A percentile compares a stretch with the other conserved stretches of the same genome.
Conservation (phyloP, 192 early-diverging fungal genomes). For the Piromyces finnis region DNA sequence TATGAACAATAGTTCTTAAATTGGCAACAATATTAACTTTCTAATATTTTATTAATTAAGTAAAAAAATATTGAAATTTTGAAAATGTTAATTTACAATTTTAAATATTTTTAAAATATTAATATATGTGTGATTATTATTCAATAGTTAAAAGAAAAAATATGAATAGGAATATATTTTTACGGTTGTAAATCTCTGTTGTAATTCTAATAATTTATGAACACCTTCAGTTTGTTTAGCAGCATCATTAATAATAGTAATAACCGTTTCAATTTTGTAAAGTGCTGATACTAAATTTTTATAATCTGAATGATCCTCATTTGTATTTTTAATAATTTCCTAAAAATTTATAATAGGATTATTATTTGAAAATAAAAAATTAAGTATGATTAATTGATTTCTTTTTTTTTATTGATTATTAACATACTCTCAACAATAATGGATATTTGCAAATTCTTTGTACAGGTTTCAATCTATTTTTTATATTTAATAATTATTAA, state of each 20-base stretch:
- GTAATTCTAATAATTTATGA: constrained; percentile 29
- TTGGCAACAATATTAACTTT: constrained; percentile 28
- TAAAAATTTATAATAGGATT: neutral
- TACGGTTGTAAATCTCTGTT: constrained; percentile 19
- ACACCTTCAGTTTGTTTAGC: constrained; percentile 25
- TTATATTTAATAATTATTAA: constrained; percentile 6
- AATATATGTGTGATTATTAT: too few relatives aligned
- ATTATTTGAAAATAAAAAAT: too few relatives aligned
- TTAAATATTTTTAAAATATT: too few relatives aligned
- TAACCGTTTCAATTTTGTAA: constrained; percentile 28
- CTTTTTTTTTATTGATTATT: too few relatives aligned
- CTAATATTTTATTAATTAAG: neutral
- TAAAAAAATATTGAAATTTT: too few relatives aligned
- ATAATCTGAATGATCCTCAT: constrained; percentile 20
- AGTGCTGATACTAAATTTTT: constrained; percentile 16
- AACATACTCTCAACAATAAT: constrained; percentile 19
- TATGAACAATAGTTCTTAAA: constrained; percentile 18
- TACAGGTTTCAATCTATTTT: constrained; percentile 23
- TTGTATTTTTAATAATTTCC: constrained; percentile 26
- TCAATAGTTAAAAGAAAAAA: too few relatives aligned
- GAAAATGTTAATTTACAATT: too few relatives aligned
- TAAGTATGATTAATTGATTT: too few relatives aligned
- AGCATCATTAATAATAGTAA: constrained; percentile 34
- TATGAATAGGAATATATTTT: too few relatives aligned
- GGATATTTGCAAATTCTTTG: constrained; percentile 42